Evolutionary conservation across 108 stramenopile genomes (phyloP).

Genomic region (Nitzschia sp.): DNA sequence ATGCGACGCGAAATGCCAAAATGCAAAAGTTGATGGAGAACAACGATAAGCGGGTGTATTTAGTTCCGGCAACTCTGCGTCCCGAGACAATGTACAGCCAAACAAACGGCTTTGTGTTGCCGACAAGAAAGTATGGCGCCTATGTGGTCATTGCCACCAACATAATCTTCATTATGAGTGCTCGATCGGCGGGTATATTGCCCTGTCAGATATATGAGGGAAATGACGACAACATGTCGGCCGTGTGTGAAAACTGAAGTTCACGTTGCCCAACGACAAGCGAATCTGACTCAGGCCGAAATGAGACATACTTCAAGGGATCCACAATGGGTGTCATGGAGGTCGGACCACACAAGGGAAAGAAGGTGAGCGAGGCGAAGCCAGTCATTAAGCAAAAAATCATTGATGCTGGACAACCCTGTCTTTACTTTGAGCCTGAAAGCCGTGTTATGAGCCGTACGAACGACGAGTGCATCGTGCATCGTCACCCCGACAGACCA

Average conservation of each 20-base stretch:
- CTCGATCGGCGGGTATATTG: constrained; percentile 87
- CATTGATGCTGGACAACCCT: constrained; percentile 90
- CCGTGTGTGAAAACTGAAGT: constrained; percentile 91
- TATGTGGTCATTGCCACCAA: constrained; percentile 88
- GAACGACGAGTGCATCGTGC: constrained; percentile 97
- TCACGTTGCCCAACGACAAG: constrained; percentile 93
- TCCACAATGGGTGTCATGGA: constrained; percentile 96
- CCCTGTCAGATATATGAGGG: constrained; percentile 87
- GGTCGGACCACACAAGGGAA: constrained; percentile 85
- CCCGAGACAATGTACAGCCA: constrained; percentile 99
- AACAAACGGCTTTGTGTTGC: constrained; percentile 99
- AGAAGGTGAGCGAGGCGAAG: constrained; percentile 97
- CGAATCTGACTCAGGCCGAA: constrained; percentile 93
- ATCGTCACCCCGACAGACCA: constrained; percentile 98
- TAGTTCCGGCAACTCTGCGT: constrained; percentile 97
- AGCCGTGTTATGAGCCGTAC: constrained; percentile 91
- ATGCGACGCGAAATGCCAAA: constrained; percentile 72
- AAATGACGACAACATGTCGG: constrained; percentile 84
- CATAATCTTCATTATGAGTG: constrained; percentile 92
- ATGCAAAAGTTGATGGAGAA: constrained; percentile 65
- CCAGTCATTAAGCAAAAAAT: constrained; percentile 90
- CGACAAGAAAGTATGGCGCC: constrained; percentile 96
- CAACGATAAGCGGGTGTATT: constrained; percentile 66
- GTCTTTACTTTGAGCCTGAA: constrained; percentile 97
- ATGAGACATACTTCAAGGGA: constrained; percentile 95